These are phyloP conservation scores for Erythrophleum fordii DNA, from an alignment of 306 rosid genomes.

Conservation along the genomic window DNA sequence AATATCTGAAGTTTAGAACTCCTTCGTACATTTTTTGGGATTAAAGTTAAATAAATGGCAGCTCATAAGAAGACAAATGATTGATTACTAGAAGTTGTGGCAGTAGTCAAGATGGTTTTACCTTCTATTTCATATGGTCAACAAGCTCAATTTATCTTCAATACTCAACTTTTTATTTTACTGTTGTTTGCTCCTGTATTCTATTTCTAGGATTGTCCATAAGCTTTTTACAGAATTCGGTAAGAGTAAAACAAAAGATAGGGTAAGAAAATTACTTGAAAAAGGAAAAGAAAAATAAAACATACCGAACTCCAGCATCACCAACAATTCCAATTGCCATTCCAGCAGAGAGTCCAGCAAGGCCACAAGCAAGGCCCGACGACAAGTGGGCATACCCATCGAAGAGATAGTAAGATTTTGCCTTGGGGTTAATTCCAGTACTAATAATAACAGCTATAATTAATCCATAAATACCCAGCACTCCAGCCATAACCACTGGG, in stretches of 20 bases:
- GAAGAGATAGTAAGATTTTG: slow-evolving; percentile 72
- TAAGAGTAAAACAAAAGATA: neutral
- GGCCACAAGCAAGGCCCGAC: slow-evolving; percentile 86
- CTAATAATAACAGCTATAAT: slow-evolving; percentile 80
- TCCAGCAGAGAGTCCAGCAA: slow-evolving; percentile 83
- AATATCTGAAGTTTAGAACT: neutral
- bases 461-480: slow-evolving; percentile 73
- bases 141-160: neutral
- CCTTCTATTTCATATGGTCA: neutral
- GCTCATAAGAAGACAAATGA: neutral
- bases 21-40: neutral
- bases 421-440: slow-evolving; percentile 81
- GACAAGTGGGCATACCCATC: slow-evolving; percentile 88
- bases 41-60: neutral
- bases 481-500: slow-evolving; percentile 89
- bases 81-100: neutral
- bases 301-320: slow-evolving; percentile 81
- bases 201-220: neutral
- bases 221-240: neutral
- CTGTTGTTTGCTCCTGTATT: neutral
- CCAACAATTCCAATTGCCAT: slow-evolving; percentile 90
- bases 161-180: neutral
- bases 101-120: neutral
- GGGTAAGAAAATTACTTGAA: neutral
- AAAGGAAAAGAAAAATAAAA: neutral